Percentiles rank a stretch among this genome's conserved stretches.
phyloP scores from a whole-genome alignment of 1,284 basidiomycete genomes.

The Xerocomus nothofagi region DNA sequence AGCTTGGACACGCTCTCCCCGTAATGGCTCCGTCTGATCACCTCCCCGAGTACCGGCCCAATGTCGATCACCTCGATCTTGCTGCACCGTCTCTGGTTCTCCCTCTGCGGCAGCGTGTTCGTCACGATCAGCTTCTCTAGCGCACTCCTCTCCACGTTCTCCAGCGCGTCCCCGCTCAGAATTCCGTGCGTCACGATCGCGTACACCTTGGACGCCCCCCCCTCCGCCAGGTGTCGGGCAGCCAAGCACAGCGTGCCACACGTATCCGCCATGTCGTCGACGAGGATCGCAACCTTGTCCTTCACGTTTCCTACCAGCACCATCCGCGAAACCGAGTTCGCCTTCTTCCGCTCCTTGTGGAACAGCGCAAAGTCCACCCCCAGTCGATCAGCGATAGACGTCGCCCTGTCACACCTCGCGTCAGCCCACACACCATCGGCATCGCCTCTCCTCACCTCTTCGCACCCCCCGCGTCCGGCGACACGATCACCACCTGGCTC shows the following conservation, averaged over 20 bases:
- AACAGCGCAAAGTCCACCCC: constrained; percentile 99
- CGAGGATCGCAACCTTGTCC: constrained; percentile 95
- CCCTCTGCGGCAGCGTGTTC: constrained; percentile 93
- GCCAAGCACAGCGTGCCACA: constrained; percentile 97
- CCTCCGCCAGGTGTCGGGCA: constrained; percentile 85
- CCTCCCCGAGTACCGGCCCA: constrained; percentile 93
- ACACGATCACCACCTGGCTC: constrained; percentile 92
- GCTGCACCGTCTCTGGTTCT: constrained; percentile 72
- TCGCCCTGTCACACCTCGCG: constrained; percentile 62
- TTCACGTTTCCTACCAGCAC: constrained; percentile 93
- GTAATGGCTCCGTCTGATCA: constrained; percentile 89
- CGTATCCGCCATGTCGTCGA: constrained; percentile 99
- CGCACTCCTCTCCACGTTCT: constrained; percentile 68
- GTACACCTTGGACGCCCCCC: constrained; percentile 84
- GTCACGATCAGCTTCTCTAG: constrained; percentile 97
- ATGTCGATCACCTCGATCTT: constrained; percentile 98
- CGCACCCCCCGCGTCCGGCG: constrained; percentile 97
- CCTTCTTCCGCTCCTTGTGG: constrained; percentile 99
- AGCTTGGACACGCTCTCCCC: constrained; percentile 82
- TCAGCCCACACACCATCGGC: constrained; percentile 2
- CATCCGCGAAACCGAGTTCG: constrained; percentile 99
- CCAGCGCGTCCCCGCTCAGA: constrained; percentile 85
- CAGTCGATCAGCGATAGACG: constrained; percentile 94
- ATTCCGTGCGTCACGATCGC: constrained; percentile 99
- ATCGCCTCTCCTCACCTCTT: constrained; percentile 68